phyloP scores from a whole-genome alignment of 805 yeast species.

The Candida takata region DNA sequence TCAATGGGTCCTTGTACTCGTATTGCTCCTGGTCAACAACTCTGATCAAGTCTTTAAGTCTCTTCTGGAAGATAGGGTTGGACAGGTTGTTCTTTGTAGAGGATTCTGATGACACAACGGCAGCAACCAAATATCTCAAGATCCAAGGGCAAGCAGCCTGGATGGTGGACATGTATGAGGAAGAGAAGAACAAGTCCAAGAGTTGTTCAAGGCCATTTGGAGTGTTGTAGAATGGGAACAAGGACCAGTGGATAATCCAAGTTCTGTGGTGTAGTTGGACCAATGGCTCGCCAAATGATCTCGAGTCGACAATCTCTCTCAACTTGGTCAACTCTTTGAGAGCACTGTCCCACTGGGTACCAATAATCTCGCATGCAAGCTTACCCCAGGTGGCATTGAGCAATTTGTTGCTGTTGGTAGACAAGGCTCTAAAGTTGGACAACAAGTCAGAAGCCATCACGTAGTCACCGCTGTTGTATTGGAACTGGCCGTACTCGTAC shows the following conservation, averaged over 20 bases:
- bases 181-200: slow-evolving; percentile 49
- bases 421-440: slow-evolving; percentile 48
- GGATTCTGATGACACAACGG: slow-evolving; percentile 38
- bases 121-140: slow-evolving; percentile 55
- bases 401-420: slow-evolving; percentile 42
- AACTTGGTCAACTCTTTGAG: slow-evolving; percentile 46
- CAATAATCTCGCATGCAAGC: slow-evolving; percentile 53
- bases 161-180: slow-evolving; percentile 56
- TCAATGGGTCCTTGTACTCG: slow-evolving; percentile 60
- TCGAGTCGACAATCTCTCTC: slow-evolving; percentile 52
- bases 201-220: slow-evolving; percentile 47
- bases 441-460: slow-evolving; percentile 51
- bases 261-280: slow-evolving; percentile 56
- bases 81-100: slow-evolving; percentile 23
- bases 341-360: slow-evolving; percentile 46
- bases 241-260: slow-evolving; percentile 65
- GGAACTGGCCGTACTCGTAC: slow-evolving; percentile 54
- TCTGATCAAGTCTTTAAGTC: slow-evolving; percentile 49
- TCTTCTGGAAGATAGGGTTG: slow-evolving; percentile 38
- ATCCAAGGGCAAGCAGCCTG: slow-evolving; percentile 73
- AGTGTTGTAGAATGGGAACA: slow-evolving; percentile 53
- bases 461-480: slow-evolving; percentile 58
- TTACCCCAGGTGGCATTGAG: slow-evolving; percentile 63
- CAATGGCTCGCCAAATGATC: slow-evolving; percentile 45
- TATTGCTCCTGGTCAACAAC: slow-evolving; percentile 55